These are phyloP conservation scores for Calonectria crousiana DNA, from an alignment of 2,329 filamentous ascomycete species.

Conservation along the genomic window DNA sequence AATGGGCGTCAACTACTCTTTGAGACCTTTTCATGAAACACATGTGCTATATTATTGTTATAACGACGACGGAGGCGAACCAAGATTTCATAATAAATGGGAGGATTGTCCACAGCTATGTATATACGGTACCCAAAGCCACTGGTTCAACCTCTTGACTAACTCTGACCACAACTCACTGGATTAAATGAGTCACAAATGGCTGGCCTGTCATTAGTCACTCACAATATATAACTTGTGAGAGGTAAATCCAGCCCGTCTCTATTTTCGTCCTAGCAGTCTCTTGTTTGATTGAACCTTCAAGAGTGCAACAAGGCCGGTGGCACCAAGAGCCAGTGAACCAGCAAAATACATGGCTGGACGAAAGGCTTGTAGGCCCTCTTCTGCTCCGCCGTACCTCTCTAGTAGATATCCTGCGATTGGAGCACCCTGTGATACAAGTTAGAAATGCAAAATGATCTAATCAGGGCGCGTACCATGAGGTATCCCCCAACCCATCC, in stretches of 20 bases:
- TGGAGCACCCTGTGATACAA: conserved; percentile 60
- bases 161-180: not conserved
- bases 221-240: not conserved
- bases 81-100: not conserved
- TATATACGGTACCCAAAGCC: not conserved
- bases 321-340: conserved; percentile 18
- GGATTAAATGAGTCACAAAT: not conserved
- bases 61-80: not conserved
- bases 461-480: conserved; percentile 56
- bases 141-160: not conserved
- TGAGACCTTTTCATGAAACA: not conserved
- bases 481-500: conserved; percentile 73
- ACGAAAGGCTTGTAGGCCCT: conserved; percentile 65
- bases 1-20: not conserved
- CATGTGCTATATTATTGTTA: not conserved
- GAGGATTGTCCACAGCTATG: not conserved
- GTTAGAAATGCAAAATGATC: not conserved
- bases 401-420: conserved; percentile 72
- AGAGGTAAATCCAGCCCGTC: not conserved
- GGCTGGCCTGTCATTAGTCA: no score
- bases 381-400: conserved; percentile 63
- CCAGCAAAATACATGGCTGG: conserved; percentile 74
- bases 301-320: conserved; percentile 17
- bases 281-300: conserved; percentile 9
- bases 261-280: conserved; percentile 1